Evolutionary conservation across 75 land plant genomes (phyloP).

Genomic region (Pinus taeda): DNA sequence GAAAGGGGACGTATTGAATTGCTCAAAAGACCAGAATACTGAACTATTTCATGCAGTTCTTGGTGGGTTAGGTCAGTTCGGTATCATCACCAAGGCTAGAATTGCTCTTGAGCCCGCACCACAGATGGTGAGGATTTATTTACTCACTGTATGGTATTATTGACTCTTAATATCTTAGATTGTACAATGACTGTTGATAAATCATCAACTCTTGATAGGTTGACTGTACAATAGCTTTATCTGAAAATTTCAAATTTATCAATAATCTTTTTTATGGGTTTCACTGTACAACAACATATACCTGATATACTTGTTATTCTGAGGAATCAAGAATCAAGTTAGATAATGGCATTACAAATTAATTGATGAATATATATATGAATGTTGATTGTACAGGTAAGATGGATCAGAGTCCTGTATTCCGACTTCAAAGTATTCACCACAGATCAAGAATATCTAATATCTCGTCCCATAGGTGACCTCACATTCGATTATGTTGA

Average conservation of each 20-base stretch:
- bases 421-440: conserved; percentile 36
- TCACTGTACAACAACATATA: too few relatives aligned
- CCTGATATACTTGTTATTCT: too few relatives aligned
- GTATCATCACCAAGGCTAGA: conserved; percentile 47
- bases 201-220: too few relatives aligned
- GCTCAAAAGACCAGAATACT: conserved; percentile 24
- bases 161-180: too few relatives aligned
- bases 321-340: too few relatives aligned
- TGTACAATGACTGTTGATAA: too few relatives aligned
- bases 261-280: too few relatives aligned
- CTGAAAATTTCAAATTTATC: background rate
- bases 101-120: conserved; percentile 46
- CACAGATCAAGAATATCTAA: conserved; percentile 47
- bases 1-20: conserved; percentile 41
- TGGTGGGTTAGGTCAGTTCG: conserved; percentile 59
- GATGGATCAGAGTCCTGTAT: conserved; percentile 46
- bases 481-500: conserved; percentile 41
- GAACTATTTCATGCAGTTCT: conserved; percentile 46
- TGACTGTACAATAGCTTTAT: background rate
- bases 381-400: conserved; percentile 24
- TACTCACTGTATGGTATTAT: too few relatives aligned
- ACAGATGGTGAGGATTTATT: conserved; percentile 17
- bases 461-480: conserved; percentile 15
- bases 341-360: too few relatives aligned
- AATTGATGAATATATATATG: too few relatives aligned